Evolutionary conservation across 106 monocot genomes (phyloP).

Genomic region (Triglochin maritima): DNA sequence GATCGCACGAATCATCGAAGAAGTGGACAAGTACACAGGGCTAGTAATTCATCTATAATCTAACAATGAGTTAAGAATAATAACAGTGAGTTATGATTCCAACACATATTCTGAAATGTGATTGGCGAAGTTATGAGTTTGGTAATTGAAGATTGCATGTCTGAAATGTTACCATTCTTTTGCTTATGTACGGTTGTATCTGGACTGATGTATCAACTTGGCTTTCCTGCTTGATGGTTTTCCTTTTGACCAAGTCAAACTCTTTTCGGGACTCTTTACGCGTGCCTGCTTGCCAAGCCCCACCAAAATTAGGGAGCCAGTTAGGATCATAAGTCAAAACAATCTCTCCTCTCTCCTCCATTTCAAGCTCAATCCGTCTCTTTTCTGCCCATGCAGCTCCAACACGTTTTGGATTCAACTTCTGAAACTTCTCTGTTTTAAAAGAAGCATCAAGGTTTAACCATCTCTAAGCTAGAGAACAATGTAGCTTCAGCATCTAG

Average conservation of each 20-base stretch:
- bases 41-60: no score
- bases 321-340: conserved; percentile 34
- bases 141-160: neutral
- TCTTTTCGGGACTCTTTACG: conserved; percentile 87
- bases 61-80: no score
- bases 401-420: conserved; percentile 88
- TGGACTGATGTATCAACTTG: conserved; percentile 26
- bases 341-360: conserved; percentile 67
- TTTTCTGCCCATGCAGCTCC: conserved; percentile 98
- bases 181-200: conserved; percentile 84
- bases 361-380: conserved; percentile 68
- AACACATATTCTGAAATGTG: no score
- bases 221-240: conserved; percentile 18
- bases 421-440: conserved; percentile 27
- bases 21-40: no score
- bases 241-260: conserved; percentile 54
- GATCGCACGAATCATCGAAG: no score
- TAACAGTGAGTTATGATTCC: no score
- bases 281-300: conserved; percentile 94
- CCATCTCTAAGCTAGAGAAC: no score
- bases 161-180: conserved; percentile 56
- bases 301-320: conserved; percentile 98
- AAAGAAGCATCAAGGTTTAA: conserved; percentile 2
- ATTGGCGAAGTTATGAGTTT: no score
- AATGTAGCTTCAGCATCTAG: conserved; percentile 20